phyloP scores from a whole-genome alignment of 129 eudicot genomes.

The Tagetes erecta region DNA sequence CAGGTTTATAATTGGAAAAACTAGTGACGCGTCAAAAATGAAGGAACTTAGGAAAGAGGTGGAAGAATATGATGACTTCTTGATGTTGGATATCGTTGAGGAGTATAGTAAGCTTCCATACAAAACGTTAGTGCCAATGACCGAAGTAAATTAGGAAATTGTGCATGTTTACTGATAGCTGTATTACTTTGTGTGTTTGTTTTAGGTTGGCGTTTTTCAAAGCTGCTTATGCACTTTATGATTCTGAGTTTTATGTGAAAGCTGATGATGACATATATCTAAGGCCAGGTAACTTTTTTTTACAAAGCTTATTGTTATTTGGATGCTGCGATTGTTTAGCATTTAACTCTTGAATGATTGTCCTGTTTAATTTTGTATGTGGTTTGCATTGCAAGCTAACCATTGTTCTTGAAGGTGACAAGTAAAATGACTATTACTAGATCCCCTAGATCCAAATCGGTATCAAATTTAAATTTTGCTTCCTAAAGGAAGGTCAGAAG shows the following conservation, averaged over 20 bases:
- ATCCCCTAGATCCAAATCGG: background rate
- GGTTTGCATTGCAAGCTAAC: conserved; percentile 1
- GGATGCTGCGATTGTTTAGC: conserved; percentile 3
- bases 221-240: conserved; percentile 62
- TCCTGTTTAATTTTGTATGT: background rate
- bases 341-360: background rate
- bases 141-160: conserved; percentile 2
- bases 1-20: conserved; percentile 65
- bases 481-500: background rate
- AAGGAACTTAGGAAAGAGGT: conserved; percentile 54
- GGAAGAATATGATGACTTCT: conserved; percentile 57
- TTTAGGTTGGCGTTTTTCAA: conserved; percentile 66
- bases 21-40: conserved; percentile 57
- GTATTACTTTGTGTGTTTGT: conserved; percentile 20
- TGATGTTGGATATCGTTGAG: conserved; percentile 60
- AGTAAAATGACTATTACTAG: background rate
- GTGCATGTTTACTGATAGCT: conserved; percentile 6
- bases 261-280: conserved; percentile 74
- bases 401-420: background rate
- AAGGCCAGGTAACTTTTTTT: conserved; percentile 53
- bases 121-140: conserved; percentile 55
- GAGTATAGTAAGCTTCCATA: conserved; percentile 61
- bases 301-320: conserved; percentile 10
- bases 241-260: conserved; percentile 68
- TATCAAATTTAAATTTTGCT: background rate